Evolutionary conservation across 352 stramenopile species (phyloP), one percentile per base, ranked within the genome.

Genomic region (Globisporangium lucens): DNA sequence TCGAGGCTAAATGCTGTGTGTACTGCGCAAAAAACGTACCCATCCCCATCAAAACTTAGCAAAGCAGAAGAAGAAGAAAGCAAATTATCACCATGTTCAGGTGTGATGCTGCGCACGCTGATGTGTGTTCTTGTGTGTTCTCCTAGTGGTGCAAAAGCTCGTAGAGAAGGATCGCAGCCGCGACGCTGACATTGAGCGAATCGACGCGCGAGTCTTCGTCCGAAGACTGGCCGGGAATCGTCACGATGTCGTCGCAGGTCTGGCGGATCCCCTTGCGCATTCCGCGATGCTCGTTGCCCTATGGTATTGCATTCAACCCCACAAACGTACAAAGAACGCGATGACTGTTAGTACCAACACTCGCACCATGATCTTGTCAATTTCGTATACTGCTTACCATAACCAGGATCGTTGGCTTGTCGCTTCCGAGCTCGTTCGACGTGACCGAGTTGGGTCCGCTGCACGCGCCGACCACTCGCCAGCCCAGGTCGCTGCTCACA

Each of bases 131-230:
- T 43, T 4, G 0, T 38, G 4, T 38, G 5, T 38, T 47, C 15
- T n/a, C 41, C 65, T 87, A 90, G 64, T 86, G 80, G 35, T 89
- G 81, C n/a, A 93, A 73, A 15, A 90, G 75, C 65, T 93, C 80
- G 60, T 94, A 93, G 36, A 94, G 73, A 35, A 94, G 75, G 59
- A 94, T 88, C 10, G 81, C 87, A 2, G 87, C 77, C 0, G 87
- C 87, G 12, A 92, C 87, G 29, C 83, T 93, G 29, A 94, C 83
- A 67, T 94, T 94, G 22, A 94, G 79, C 15, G 87, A 94, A 72
- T 94, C 84, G 5, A 94, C 87, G 35, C 68, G 75, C 9, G 86
- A 89, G 55, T 89, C 76, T 72, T 80, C 73, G 27, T 92, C 81
- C 9, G 75, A 74, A n/a, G 73, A 75, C 43, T 57, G 71, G 84